A percentile compares a stretch with the other conserved stretches of the same genome.
Conservation (phyloP, 2,329 filamentous ascomycete genomes). For the Nothopassalora personata region DNA sequence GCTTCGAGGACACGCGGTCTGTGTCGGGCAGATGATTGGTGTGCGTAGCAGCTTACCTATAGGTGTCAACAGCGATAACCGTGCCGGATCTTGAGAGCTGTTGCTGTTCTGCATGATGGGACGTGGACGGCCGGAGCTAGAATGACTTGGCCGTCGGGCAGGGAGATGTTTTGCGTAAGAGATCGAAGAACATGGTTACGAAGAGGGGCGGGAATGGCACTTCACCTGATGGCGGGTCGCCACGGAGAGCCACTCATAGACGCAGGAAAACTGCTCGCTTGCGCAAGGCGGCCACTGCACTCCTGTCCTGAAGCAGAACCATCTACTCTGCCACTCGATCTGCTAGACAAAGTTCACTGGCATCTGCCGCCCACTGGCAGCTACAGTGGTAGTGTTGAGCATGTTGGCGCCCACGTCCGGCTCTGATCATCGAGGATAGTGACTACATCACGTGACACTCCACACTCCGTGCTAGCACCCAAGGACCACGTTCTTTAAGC, state of each 20-base stretch:
- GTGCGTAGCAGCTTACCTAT: slow-evolving; percentile 26
- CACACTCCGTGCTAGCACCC: not conserved
- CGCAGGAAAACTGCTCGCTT: not conserved
- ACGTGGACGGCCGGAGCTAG: slow-evolving; percentile 3
- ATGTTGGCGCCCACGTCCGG: not conserved
- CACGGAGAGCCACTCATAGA: not conserved
- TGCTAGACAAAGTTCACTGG: not conserved
- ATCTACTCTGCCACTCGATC: not conserved
- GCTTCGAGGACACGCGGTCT: slow-evolving; percentile 19
- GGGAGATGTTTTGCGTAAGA: not conserved
- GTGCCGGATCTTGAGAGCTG: slow-evolving; percentile 13
- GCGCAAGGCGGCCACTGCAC: not conserved
- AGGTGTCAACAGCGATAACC: slow-evolving; percentile 28
- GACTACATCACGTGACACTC: not conserved
- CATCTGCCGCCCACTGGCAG: not conserved
- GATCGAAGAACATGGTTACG: not conserved
- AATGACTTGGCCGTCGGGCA: not conserved
- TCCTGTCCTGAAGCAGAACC: not conserved
- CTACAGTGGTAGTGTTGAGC: not conserved
- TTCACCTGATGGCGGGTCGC: not conserved
- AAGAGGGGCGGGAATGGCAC: not conserved
- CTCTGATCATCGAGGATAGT: not conserved
- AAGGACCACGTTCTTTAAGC: slow-evolving; percentile 4
- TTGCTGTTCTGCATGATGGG: slow-evolving; percentile 8
- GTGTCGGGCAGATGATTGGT: slow-evolving; percentile 17